A percentile compares a stretch with the other conserved stretches of the same genome.
Evolutionary conservation across 805 yeast genomes (phyloP).

Genomic region (Saccharomycopsis vini): DNA sequence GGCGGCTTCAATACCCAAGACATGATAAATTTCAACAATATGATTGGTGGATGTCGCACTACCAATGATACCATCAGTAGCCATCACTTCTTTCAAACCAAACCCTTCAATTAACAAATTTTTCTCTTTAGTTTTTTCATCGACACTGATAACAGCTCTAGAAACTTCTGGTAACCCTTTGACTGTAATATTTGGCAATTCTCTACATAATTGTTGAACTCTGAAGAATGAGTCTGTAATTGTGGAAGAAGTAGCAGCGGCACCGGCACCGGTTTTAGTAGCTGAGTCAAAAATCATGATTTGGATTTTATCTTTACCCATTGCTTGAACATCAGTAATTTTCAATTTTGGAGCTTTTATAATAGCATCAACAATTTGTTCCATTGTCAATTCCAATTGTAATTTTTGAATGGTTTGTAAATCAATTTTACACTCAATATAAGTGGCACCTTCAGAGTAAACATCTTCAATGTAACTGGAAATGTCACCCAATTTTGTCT

Average conservation of each 20-base stretch:
- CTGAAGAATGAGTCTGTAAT: slow-evolving; percentile 55
- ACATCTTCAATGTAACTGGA: slow-evolving; percentile 91
- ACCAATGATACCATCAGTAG: slow-evolving; percentile 94
- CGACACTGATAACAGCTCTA: slow-evolving; percentile 92
- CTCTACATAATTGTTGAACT: slow-evolving; percentile 83
- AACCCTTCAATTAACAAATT: slow-evolving; percentile 96
- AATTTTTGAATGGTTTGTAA: slow-evolving; percentile 75
- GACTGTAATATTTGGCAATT: slow-evolving; percentile 78
- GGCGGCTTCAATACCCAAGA: slow-evolving; percentile 97
- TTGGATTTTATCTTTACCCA: slow-evolving; percentile 57
- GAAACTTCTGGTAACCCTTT: slow-evolving; percentile 88
- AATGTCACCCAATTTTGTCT: slow-evolving; percentile 79
- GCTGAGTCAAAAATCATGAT: slow-evolving; percentile 44
- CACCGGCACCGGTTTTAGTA: slow-evolving; percentile 32
- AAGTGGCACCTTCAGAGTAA: slow-evolving; percentile 71
- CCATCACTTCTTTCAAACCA: slow-evolving; percentile 92
- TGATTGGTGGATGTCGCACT: slow-evolving; percentile 84
- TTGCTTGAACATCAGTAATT: slow-evolving; percentile 64
- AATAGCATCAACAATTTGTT: slow-evolving; percentile 78
- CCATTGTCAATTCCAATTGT: slow-evolving; percentile 81
- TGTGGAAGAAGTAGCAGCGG: slow-evolving; percentile 31
- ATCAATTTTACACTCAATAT: slow-evolving; percentile 73
- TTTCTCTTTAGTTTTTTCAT: slow-evolving; percentile 69
- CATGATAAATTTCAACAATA: slow-evolving; percentile 78
- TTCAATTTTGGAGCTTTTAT: slow-evolving; percentile 82